Evolutionary conservation across 306 rosid species (phyloP), one percentile per base, ranked within the genome.

Genomic region (Lathyrus oleraceus): DNA sequence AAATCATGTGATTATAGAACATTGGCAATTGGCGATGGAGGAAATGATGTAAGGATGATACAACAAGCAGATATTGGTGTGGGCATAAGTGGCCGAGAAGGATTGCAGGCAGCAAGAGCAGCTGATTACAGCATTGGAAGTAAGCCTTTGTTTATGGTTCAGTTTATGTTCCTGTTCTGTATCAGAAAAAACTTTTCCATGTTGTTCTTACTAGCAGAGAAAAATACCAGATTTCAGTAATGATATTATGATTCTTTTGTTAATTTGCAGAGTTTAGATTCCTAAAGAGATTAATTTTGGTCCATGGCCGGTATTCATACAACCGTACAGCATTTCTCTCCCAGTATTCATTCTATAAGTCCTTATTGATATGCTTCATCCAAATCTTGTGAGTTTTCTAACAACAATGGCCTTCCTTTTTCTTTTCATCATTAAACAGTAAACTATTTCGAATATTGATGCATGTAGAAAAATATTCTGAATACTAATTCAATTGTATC

Each of bases 81-180:
- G 72, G 99, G 99, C 73, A 95, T 95, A 65, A 95, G 99, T 77
- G 99, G 99, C 58, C 82, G 99, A 81, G 99, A 95, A 85, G 99
- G 99, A 78, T 82, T 91, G 80, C 99, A 95, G 83, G 99, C 99
- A 59, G 99, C 99, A n/a, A 91, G 99, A 82, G 97, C 99, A 2
- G 97, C 99, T 61, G 99, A 95, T 86, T 95, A 95, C 79, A 91
- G 97, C 52, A 81, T 91, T 59, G 99, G 99, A 84, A 95, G 99
- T 95, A 86, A 78, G 99, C 30, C 68, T 13, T 40, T 7, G 27
- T 60, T 11, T 6, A 7, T 35, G 39, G 10, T 35, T 35, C 39
- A 30, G 36, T 30, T 30, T 30, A 30, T 30, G 36, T 30, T 30
- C 7, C 36, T 30, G 36, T 30, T 5, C 7, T 30, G 36, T 30